Evolutionary conservation across 495 filamentous ascomycete species (phyloP).

Genomic region (Clavariopsis aquatica): DNA sequence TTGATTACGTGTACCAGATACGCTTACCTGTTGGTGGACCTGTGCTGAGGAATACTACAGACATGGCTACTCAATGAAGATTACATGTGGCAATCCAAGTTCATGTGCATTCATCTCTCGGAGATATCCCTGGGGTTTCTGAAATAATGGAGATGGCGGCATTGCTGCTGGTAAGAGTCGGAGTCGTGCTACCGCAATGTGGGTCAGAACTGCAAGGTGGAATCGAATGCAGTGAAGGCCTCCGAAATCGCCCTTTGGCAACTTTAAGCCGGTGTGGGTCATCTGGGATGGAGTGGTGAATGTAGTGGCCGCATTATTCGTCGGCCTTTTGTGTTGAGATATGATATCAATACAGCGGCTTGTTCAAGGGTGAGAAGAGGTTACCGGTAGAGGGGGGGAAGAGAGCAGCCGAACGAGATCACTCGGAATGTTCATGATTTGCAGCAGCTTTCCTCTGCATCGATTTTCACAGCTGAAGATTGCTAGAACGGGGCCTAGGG

Average conservation of each 20-base stretch:
- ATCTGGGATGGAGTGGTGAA: background rate
- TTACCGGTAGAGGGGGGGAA: too few species aligned
- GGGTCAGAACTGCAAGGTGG: background rate
- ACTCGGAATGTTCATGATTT: too few species aligned
- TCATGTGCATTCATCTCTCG: too few species aligned
- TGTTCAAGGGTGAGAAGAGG: too few species aligned
- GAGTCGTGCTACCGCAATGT: background rate
- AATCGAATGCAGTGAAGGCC: background rate
- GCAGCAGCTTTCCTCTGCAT: too few species aligned
- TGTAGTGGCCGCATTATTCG: background rate
- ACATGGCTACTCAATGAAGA: constrained; percentile 1
- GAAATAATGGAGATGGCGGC: background rate
- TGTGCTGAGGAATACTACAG: constrained; percentile 24
- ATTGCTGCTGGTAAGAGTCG: background rate
- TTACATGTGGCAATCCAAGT: too few species aligned
- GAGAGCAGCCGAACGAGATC: too few species aligned
- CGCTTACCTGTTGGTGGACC: constrained; percentile 16
- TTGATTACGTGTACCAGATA: background rate
- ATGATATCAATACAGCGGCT: too few species aligned
- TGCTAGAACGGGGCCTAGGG: background rate
- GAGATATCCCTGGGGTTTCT: too few species aligned
- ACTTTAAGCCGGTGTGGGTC: background rate
- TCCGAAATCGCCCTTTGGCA: background rate
- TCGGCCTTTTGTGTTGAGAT: too few species aligned
- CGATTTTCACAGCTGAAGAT: too few species aligned